Conservation (phyloP, 441 rosid genomes). For the Manihot esculenta region DNA sequence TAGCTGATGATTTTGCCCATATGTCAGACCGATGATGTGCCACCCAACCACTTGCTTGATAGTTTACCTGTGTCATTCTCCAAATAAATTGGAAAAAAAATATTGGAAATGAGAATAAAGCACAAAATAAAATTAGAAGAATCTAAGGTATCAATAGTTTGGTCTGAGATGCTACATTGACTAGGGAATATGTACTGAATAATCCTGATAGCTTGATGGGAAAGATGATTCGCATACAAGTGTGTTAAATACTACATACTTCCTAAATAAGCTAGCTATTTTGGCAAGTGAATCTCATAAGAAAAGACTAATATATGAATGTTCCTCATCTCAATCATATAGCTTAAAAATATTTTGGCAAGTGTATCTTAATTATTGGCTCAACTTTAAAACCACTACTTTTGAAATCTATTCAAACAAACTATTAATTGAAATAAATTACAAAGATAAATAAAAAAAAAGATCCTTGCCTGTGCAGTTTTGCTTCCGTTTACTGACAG, state of each 20-base stretch:
- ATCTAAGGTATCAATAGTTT: not conserved
- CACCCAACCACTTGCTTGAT: constrained; percentile 64
- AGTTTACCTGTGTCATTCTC: constrained; percentile 50
- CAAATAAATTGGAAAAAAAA: not conserved
- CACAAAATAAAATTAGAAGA: not conserved
- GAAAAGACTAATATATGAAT: too few relatives aligned
- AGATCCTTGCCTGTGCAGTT: constrained; percentile 61
- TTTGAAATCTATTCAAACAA: not conserved
- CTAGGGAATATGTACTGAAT: not conserved
- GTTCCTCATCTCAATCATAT: not conserved
- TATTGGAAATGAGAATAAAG: not conserved
- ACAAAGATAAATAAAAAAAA: not conserved
- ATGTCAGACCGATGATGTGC: constrained; percentile 58
- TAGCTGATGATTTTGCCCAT: constrained; percentile 75
- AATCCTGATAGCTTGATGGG: not conserved
- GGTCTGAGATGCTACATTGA: constrained; percentile 2
- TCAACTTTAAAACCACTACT: not conserved
- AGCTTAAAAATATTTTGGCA: not conserved
- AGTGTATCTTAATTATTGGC: not conserved
- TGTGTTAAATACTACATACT: not conserved
- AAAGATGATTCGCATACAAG: not conserved
- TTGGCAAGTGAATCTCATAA: constrained; percentile 2
- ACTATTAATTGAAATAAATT: not conserved
- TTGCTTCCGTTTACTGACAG: constrained; percentile 73
- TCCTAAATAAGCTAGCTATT: not conserved